A percentile compares a stretch with the other conserved stretches of the same genome.
phyloP scores from a whole-genome alignment of 2,329 filamentous ascomycete species.

The Myriosclerotinia curreyana region DNA sequence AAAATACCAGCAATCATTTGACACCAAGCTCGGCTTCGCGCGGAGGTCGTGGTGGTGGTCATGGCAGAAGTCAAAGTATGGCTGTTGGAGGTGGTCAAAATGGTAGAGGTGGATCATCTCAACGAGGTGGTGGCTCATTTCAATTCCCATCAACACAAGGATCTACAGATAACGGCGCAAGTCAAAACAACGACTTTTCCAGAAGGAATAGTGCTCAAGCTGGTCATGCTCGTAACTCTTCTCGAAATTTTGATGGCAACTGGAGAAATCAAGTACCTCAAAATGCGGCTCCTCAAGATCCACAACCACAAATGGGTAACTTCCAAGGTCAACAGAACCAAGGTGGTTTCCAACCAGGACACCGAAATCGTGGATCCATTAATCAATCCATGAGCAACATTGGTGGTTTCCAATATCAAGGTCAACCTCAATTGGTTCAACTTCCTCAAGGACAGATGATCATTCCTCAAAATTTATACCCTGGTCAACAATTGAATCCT shows the following conservation, averaged over 20 bases:
- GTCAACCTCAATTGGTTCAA: constrained; percentile 84
- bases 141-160: constrained; percentile 60
- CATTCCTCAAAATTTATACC: constrained; percentile 73
- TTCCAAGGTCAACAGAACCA: constrained; percentile 71
- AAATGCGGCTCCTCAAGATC: constrained; percentile 48
- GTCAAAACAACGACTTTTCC: constrained; percentile 59
- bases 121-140: constrained; percentile 68
- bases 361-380: constrained; percentile 80
- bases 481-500: constrained; percentile 80
- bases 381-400: constrained; percentile 81
- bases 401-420: constrained; percentile 83
- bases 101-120: constrained; percentile 59
- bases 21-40: constrained; percentile 38
- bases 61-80: constrained; percentile 88
- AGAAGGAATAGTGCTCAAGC: constrained; percentile 61
- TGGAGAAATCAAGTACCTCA: constrained; percentile 77
- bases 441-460: constrained; percentile 82
- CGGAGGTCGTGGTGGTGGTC: constrained; percentile 55
- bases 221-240: constrained; percentile 77
- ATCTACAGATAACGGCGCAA: constrained; percentile 50
- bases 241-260: constrained; percentile 95
- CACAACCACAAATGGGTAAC: constrained; percentile 56
- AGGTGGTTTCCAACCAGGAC: constrained; percentile 84
- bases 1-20: constrained; percentile 31
- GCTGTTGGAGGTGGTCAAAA: constrained; percentile 60